Evolutionary conservation across 2,329 filamentous ascomycete genomes (phyloP), one percentile per base, ranked within the genome.

Genomic region (Colletotrichum sp.): DNA sequence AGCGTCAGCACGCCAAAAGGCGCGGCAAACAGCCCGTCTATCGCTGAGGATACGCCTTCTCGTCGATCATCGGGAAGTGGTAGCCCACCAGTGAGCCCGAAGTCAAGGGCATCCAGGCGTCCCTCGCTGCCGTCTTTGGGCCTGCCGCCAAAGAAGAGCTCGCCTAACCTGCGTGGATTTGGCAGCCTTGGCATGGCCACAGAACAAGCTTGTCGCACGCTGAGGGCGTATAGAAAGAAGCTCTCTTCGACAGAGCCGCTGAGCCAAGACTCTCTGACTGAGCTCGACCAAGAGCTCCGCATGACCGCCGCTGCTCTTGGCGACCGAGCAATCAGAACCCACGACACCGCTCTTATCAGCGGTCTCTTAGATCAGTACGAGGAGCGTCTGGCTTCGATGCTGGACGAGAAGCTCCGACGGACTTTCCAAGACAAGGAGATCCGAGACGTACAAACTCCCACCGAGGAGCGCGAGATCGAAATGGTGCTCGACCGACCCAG

Each of bases 291-390:
- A 76, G 92, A 94, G 80, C 82, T 94, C 73, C 89, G 91, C 21
- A 85, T 93, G 36, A 93, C 92, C 4, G 88, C 89, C 5, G 89
- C 91, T 12, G 92, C 92, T 8, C 83, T 94, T 34, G 89, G 90
- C 4, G 90, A 92, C 70, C 85, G 90, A 38, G 89, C 88, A 7
- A 89, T 88, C 74, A 85, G 90, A 77, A 90, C 92, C 82, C 91
- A 88, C 77, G 91, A 93, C 79, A 89, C 88, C 21, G 86, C 91
- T 65, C 84, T 94, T 38, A 60, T 77, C 21, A 90, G 88, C 55
- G 93, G 92, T 66, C 84, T 96, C 60, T 85, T 96, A 9, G 94
- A 95, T 78, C 91, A 95, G 83, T 95, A 95, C 80, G 94, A 93
- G 3, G 93, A 95, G 80, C 89, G 92, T 75, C 85, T 96, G 64